Conservation (phyloP, 2,329 filamentous ascomycete genomes). For the Huntiella decipiens region DNA sequence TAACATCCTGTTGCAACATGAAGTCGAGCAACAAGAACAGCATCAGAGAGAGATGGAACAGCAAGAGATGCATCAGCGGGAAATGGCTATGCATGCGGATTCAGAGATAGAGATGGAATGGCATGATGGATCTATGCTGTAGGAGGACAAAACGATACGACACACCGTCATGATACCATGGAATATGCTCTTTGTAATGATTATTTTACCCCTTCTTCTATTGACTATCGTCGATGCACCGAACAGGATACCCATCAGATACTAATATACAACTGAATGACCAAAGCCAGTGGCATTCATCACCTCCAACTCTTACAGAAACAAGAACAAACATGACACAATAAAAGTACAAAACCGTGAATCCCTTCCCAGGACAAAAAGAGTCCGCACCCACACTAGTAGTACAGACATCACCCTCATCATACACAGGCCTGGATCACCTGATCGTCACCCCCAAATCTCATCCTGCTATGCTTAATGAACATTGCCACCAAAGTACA, state of each 20-base stretch:
- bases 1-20: slow-evolving; percentile 94
- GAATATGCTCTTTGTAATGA: too few relatives aligned
- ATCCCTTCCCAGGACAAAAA: neutral
- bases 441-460: neutral
- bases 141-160: neutral
- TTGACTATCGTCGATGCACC: too few relatives aligned
- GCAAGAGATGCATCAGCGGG: slow-evolving; percentile 11
- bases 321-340: neutral
- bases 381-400: neutral
- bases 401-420: neutral
- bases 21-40: slow-evolving; percentile 33
- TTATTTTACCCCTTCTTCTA: too few relatives aligned
- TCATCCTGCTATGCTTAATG: slow-evolving; percentile 23
- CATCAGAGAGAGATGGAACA: slow-evolving; percentile 15
- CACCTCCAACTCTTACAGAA: too few relatives aligned
- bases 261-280: too few relatives aligned
- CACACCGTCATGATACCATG: neutral
- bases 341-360: neutral
- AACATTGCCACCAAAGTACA: slow-evolving; percentile 77
- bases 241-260: too few relatives aligned
- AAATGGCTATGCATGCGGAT: neutral
- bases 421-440: too few relatives aligned
- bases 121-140: slow-evolving; percentile 9
- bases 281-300: too few relatives aligned
- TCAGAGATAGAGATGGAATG: slow-evolving; percentile 9